Conservation (phyloP, 2,329 filamentous ascomycete species). For the Pestalotiopsis sp. region DNA sequence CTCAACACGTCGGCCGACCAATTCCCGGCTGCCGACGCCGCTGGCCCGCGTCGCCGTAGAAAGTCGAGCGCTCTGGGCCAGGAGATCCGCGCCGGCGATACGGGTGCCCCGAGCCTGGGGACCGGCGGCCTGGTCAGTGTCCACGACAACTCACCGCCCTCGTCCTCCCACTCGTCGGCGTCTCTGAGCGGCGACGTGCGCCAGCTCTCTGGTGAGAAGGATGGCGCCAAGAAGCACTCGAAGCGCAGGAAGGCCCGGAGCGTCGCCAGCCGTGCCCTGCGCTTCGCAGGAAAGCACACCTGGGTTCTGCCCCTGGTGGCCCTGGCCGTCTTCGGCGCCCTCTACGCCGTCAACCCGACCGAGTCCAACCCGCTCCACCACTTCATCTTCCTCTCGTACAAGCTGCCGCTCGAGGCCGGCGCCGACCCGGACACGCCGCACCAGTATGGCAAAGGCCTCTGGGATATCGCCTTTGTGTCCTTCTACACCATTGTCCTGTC, state of each 20-base stretch:
- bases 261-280: slow-evolving; percentile 55
- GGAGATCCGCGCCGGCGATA: slow-evolving; percentile 58
- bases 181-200: slow-evolving; percentile 22
- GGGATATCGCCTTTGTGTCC: slow-evolving; percentile 82
- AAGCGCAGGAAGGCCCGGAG: slow-evolving; percentile 61
- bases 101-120: slow-evolving; percentile 56
- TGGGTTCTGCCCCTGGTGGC: slow-evolving; percentile 71
- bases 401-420: slow-evolving; percentile 56
- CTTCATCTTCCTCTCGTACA: slow-evolving; percentile 91
- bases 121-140: slow-evolving; percentile 56
- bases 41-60: slow-evolving; percentile 49
- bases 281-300: slow-evolving; percentile 58
- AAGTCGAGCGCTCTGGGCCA: slow-evolving; percentile 59
- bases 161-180: slow-evolving; percentile 20
- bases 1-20: slow-evolving; percentile 56
- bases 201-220: slow-evolving; percentile 23
- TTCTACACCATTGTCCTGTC: slow-evolving; percentile 91
- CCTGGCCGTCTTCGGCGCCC: slow-evolving; percentile 62
- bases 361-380: slow-evolving; percentile 77
- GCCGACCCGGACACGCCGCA: slow-evolving; percentile 45
- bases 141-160: slow-evolving; percentile 27
- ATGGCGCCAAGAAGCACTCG: slow-evolving; percentile 45
- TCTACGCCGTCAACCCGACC: slow-evolving; percentile 77
- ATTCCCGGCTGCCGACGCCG: slow-evolving; percentile 39
- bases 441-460: slow-evolving; percentile 87